These are phyloP conservation scores for Fusarium luffae DNA, from an alignment of 2,329 filamentous ascomycete genomes.

Conservation along the genomic window DNA sequence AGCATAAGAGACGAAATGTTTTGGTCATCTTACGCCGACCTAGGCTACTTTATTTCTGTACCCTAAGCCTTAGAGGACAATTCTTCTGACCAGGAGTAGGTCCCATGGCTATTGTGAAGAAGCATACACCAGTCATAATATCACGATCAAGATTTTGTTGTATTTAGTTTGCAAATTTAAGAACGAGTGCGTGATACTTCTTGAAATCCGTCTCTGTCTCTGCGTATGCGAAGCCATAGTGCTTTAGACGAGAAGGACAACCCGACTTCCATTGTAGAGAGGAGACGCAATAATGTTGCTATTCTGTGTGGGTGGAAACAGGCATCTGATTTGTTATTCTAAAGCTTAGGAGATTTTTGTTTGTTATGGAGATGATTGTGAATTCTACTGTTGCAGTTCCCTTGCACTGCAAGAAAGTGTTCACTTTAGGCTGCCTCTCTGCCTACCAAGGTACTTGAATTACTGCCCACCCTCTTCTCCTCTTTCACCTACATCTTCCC, in stretches of 20 bases:
- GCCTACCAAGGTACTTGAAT: background rate
- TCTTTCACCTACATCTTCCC: background rate
- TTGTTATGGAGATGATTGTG: background rate
- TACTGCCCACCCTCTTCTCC: background rate
- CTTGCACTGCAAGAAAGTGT: constrained; percentile 6
- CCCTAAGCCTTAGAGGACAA: too few species aligned
- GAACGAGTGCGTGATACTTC: background rate
- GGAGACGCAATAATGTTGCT: background rate
- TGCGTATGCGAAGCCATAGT: background rate
- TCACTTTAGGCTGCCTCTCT: background rate
- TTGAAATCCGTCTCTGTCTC: background rate
- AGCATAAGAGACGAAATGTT: too few species aligned
- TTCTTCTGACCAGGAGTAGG: background rate
- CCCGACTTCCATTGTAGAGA: background rate
- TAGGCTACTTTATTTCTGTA: too few species aligned
- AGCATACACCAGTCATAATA: background rate
- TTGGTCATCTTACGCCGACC: too few species aligned
- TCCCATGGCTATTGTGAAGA: background rate
- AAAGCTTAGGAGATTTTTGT: background rate
- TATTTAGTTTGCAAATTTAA: background rate
- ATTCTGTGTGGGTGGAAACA: background rate
- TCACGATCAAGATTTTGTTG: background rate
- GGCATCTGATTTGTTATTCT: background rate
- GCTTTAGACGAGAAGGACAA: background rate
- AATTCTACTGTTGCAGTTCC: background rate